Conservation (phyloP, 2,329 filamentous ascomycete genomes). For the Claviceps citrina region DNA sequence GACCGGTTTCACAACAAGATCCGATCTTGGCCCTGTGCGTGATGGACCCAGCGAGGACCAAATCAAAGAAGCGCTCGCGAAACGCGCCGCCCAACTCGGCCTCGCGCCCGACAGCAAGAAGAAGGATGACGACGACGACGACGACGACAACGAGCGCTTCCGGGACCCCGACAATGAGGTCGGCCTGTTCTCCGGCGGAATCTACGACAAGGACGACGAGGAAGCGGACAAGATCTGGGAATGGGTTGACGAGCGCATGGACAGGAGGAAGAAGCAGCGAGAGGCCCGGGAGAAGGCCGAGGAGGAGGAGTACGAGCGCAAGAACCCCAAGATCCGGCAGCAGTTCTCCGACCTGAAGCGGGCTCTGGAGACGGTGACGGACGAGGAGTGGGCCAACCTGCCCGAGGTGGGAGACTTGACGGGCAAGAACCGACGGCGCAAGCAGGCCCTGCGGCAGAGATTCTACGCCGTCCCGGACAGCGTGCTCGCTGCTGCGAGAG, state of each 20-base stretch:
- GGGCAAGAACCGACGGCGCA: constrained; percentile 75
- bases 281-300: constrained; percentile 88
- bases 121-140: constrained; percentile 58
- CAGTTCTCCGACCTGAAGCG: constrained; percentile 95
- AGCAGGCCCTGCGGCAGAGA: constrained; percentile 65
- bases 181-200: constrained; percentile 83
- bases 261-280: constrained; percentile 75
- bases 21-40: constrained; percentile 84
- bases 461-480: constrained; percentile 97
- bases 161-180: constrained; percentile 96
- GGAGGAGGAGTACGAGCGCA: constrained; percentile 85
- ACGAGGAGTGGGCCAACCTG: constrained; percentile 91
- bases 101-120: constrained; percentile 51
- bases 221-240: constrained; percentile 94
- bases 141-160: constrained; percentile 66
- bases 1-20: constrained; percentile 93
- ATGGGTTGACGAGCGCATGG: constrained; percentile 94
- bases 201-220: constrained; percentile 95
- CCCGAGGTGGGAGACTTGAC: constrained; percentile 95
- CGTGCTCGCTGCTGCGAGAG: constrained; percentile 74
- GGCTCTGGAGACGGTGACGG: constrained; percentile 70
- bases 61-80: constrained; percentile 93
- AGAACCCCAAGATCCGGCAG: constrained; percentile 95
- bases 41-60: constrained; percentile 95
- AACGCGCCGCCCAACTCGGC: constrained; percentile 76